A percentile compares a stretch with the other conserved stretches of the same genome.
Evolutionary conservation across 1,284 basidiomycete genomes (phyloP).

Genomic region (Laetiporus sulphureus): DNA sequence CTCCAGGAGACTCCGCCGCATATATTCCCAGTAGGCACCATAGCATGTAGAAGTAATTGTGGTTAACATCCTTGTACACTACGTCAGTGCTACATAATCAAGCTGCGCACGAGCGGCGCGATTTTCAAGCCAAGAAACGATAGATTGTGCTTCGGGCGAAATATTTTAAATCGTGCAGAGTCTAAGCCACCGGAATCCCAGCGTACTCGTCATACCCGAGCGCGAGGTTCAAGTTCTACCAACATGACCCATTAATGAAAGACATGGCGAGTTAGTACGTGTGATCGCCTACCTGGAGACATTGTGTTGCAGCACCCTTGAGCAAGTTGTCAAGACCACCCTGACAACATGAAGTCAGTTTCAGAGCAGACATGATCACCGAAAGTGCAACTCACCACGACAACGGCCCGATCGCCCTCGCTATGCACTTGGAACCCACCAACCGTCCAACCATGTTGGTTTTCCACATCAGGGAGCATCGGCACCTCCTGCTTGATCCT

Average conservation of each 20-base stretch:
- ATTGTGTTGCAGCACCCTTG: slow-evolving; percentile 98
- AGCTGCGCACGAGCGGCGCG: too few relatives aligned
- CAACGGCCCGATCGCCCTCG: slow-evolving; percentile 82
- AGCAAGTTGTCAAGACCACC: slow-evolving; percentile 93
- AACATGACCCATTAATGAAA: not conserved
- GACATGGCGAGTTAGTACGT: not conserved
- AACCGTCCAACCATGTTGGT: slow-evolving; percentile 84
- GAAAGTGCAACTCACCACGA: slow-evolving; percentile 58
- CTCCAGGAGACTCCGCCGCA: too few relatives aligned
- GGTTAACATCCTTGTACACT: too few relatives aligned
- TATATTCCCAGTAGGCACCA: too few relatives aligned
- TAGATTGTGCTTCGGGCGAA: too few relatives aligned
- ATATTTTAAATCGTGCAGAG: too few relatives aligned
- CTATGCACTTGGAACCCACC: slow-evolving; percentile 95
- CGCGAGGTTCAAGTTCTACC: slow-evolving; percentile 92
- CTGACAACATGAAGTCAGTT: slow-evolving; percentile 29
- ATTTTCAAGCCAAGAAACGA: too few relatives aligned
- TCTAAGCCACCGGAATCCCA: slow-evolving; percentile 54
- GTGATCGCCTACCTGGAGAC: slow-evolving; percentile 66
- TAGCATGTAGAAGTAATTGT: too few relatives aligned
- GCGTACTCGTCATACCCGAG: slow-evolving; percentile 90
- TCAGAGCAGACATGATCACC: slow-evolving; percentile 4
- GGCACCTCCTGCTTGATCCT: slow-evolving; percentile 66
- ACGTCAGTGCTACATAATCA: too few relatives aligned
- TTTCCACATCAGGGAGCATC: slow-evolving; percentile 70